Evolutionary conservation across 192 early-diverging fungal genomes (phyloP), one percentile per base, ranked within the genome.

Genomic region (Linnemannia elongata): DNA sequence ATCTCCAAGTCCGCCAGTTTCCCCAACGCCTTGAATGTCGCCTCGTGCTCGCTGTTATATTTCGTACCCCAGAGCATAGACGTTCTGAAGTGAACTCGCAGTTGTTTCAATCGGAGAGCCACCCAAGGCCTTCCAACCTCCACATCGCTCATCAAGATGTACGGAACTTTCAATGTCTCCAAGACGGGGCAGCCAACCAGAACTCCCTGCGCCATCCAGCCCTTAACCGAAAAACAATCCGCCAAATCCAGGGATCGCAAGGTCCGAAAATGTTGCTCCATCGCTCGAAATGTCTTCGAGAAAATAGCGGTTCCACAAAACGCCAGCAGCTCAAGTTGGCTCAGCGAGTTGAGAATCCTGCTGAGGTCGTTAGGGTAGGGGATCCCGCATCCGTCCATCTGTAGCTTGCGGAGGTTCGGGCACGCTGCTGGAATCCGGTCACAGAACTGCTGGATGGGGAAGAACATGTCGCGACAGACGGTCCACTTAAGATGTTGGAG

Each of bases 371-470:
- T 44, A 4, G 78, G 78, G 10, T 76, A 42, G 36, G 55, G 69
- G 13, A 77, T 30, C 18, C 78, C 79, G 55, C 75, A 80, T 6
- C 79, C 71, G 47, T 86, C 84, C 55, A 77, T 49, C 15, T 86
- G 79, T 15, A 86, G 18, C 22, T 74, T 36, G 33, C 52, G 41
- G 5, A 86, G 63, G 17, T 57, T 72, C 1, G 84, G 84, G 57
- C 84, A 86, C 15, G 79, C 78, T 13, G 52, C 42, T 3, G 84
- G 79, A 1, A 86, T 39, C 12, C 79, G 74, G 35, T 72, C 70
- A 71, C 84, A 86, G 47, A 86, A 81, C 24, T 86, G 79, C 5
- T 81, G 60, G 4, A 76, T 60, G 0, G 84, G 84, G 22, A 86
- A 69, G 7, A 72, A 10, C 2, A 49, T 72, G 18, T 77, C 83